Evolutionary conservation across 441 rosid species (phyloP), one percentile per base, ranked within the genome.

Genomic region (Populus trichocarpa): DNA sequence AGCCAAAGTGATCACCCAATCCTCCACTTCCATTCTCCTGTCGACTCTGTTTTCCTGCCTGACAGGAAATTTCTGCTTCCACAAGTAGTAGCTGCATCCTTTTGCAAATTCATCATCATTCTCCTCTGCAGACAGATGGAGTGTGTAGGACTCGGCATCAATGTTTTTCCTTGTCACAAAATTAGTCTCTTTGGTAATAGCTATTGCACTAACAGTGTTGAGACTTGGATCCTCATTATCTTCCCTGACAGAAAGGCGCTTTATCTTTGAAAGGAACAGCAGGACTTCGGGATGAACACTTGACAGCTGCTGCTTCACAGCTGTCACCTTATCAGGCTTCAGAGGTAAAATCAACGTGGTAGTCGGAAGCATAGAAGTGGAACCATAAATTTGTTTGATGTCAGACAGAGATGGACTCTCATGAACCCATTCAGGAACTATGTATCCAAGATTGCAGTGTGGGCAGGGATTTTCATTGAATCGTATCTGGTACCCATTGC

Each of bases 381-480:
- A 85, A 30, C 91, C 90, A 78, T 92, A 90, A 5, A 90, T 78
- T 69, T 84, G 64, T 71, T 80, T 80, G 22, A 92, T 77, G 74
- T 89, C 93, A 2, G 69, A 68, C 35, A 84, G 87, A 25, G 85
- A 82, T 53, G 89, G 90, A 32, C 77, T 79, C 73, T 86, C 91
- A 4, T 89, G 93, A 46, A 94, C 87, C 94, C 97, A 92, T 79
- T 94, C 94, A 0, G 96, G 96, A 76, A 94, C 91, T 25, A 90
- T 86, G 81, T 88, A 94, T 6, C 97, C 96, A 18, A 92, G 90
- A 40, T 82, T 63, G 81, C 92, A 92, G 42, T 78, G 83, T 0
- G 90, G 86, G 78, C 93, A 86, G 65, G 32, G 32, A 3, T 30
- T 30, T 30, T 30, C 32, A 30, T 30, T 30, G 32, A 30, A 30